Evolutionary conservation across 805 yeast genomes (phyloP).

Genomic region (Suhomyces kilbournensis): DNA sequence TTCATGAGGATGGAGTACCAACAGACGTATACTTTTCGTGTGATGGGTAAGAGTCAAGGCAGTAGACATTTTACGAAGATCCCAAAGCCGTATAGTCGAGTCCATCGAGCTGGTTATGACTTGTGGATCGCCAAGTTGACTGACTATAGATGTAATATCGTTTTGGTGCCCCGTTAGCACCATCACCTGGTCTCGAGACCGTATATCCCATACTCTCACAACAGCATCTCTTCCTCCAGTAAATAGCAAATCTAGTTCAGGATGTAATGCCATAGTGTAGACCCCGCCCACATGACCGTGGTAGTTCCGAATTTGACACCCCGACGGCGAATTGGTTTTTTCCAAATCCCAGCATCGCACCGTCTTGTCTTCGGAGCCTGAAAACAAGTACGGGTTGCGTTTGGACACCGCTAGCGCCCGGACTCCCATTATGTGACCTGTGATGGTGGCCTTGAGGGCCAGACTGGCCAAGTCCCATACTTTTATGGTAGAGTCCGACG

Average conservation of each 20-base stretch:
- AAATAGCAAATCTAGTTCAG: conserved; percentile 76
- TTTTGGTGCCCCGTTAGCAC: conserved; percentile 78
- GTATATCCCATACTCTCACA: conserved; percentile 89
- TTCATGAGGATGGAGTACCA: conserved; percentile 66
- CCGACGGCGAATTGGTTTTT: conserved; percentile 57
- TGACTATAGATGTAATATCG: conserved; percentile 65
- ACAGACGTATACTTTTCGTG: conserved; percentile 71
- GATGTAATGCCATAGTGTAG: conserved; percentile 80
- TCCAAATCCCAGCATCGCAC: conserved; percentile 97
- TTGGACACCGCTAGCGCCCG: conserved; percentile 70
- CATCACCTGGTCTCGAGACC: conserved; percentile 72
- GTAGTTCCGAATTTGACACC: conserved; percentile 67
- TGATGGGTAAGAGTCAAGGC: conserved; percentile 79
- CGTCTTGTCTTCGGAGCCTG: conserved; percentile 90
- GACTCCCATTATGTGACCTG: conserved; percentile 91
- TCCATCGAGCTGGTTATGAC: conserved; percentile 81
- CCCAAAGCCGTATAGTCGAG: conserved; percentile 87
- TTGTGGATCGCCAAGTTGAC: conserved; percentile 81
- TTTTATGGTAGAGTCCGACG: conserved; percentile 83
- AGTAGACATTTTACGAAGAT: conserved; percentile 74
- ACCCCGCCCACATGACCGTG: conserved; percentile 95
- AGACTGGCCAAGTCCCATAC: conserved; percentile 86
- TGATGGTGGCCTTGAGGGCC: conserved; percentile 64
- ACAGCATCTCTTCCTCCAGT: conserved; percentile 90
- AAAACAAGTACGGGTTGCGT: conserved; percentile 82